Evolutionary conservation across 2,329 filamentous ascomycete species (phyloP).

Genomic region (Colletotrichum echinochloae): DNA sequence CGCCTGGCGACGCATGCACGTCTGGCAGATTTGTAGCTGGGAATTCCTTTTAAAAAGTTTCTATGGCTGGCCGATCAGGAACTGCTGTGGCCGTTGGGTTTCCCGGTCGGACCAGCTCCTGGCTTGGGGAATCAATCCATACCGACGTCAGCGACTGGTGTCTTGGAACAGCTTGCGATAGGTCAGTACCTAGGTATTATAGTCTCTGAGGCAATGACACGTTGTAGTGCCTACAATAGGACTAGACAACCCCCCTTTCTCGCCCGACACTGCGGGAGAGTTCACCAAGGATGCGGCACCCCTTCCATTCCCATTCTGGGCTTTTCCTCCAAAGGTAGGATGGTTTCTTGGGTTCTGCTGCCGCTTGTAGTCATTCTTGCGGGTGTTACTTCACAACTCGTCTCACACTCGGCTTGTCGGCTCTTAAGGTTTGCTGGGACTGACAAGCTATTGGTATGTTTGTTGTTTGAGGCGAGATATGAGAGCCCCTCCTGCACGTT

Average conservation of each 20-base stretch:
- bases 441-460: background rate
- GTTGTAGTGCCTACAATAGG: background rate
- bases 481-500: background rate
- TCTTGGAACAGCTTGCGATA: constrained; percentile 23
- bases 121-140: constrained; percentile 14
- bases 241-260: constrained; percentile 23
- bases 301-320: background rate
- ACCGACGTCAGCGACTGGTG: constrained; percentile 28
- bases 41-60: background rate
- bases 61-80: constrained; percentile 32
- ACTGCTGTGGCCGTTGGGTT: constrained; percentile 10
- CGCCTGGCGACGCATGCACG: constrained; percentile 23
- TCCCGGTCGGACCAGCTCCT: constrained; percentile 18
- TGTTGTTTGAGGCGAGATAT: no score
- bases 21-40: constrained; percentile 35
- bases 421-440: background rate
- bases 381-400: background rate
- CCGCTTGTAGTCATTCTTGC: background rate
- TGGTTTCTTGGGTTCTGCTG: background rate
- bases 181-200: no score
- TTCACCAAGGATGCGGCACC: background rate
- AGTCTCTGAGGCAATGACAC: background rate
- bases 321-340: background rate
- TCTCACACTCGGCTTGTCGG: background rate
- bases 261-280: constrained; percentile 1